Evolutionary conservation across 1,284 basidiomycete species (phyloP).

Genomic region (Anthracocystis walkeri): DNA sequence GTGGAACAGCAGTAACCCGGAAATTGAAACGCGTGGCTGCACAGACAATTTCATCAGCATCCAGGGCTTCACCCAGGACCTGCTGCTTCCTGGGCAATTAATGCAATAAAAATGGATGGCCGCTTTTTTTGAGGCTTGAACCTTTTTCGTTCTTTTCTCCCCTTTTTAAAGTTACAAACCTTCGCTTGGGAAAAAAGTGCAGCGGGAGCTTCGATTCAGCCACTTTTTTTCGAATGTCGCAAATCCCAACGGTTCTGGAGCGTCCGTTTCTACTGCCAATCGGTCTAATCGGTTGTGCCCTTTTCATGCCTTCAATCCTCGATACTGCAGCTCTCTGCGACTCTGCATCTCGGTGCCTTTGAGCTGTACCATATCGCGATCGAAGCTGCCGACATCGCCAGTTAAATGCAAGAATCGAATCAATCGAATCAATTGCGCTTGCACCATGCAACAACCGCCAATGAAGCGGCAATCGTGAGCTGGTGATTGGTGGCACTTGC

Average conservation of each 20-base stretch:
- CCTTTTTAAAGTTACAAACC: conserved; percentile 27
- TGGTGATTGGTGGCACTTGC: not conserved
- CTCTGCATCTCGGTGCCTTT: too few relatives aligned
- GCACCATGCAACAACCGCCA: conserved; percentile 1
- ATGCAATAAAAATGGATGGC: not conserved
- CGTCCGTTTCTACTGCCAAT: not conserved
- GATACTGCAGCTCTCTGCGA: too few relatives aligned
- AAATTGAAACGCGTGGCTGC: conserved; percentile 2
- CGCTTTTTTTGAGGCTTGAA: conserved; percentile 2
- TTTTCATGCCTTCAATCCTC: too few relatives aligned
- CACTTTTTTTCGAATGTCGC: not conserved
- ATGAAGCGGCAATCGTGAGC: conserved; percentile 1
- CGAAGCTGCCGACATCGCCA: not conserved
- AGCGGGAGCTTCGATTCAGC: conserved; percentile 11
- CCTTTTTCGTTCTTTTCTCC: not conserved
- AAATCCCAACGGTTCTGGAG: not conserved
- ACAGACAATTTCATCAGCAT: not conserved
- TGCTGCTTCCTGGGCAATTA: not conserved
- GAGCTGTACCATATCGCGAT: too few relatives aligned
- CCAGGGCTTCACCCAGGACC: not conserved
- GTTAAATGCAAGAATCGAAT: too few relatives aligned
- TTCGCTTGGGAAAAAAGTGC: conserved; percentile 28
- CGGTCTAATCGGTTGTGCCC: not conserved
- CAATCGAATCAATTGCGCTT: not conserved
- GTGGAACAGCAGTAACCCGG: not conserved